A percentile compares a stretch with the other conserved stretches of the same genome.
Conservation (phyloP, 371 early-diverging fungal species). For the Apophysomyces elegans region DNA sequence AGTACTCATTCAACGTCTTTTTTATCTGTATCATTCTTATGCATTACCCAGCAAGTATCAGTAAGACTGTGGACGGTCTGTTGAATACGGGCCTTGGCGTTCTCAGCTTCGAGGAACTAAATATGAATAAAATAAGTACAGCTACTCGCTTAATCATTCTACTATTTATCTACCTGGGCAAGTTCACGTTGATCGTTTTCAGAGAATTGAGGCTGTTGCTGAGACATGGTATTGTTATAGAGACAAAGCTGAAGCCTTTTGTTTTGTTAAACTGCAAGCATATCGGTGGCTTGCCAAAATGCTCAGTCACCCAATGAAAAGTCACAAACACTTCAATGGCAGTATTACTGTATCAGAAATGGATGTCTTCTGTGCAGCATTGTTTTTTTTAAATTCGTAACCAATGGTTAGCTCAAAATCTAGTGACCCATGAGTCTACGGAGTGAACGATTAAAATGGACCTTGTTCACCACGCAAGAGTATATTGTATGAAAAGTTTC, state of each 20-base stretch:
- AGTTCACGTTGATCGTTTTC: conserved; percentile 68
- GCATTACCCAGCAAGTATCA: conserved; percentile 71
- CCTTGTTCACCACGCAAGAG: too few relatives aligned
- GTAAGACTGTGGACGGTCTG: conserved; percentile 73
- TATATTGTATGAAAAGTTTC: too few relatives aligned
- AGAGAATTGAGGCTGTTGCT: conserved; percentile 49
- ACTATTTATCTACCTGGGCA: conserved; percentile 38
- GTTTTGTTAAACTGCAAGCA: not conserved
- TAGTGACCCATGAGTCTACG: too few relatives aligned
- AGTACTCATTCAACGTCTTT: not conserved
- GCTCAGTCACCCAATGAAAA: not conserved
- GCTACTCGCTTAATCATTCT: not conserved
- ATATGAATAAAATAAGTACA: not conserved
- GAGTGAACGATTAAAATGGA: too few relatives aligned
- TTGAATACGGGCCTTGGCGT: conserved; percentile 77
- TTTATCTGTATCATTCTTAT: not conserved
- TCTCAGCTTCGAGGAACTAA: conserved; percentile 71
- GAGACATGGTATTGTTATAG: conserved; percentile 7
- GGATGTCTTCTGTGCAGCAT: too few relatives aligned
- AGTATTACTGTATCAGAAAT: too few relatives aligned
- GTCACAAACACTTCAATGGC: too few relatives aligned
- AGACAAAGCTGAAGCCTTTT: not conserved
- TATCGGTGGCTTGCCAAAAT: not conserved
- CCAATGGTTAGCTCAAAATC: too few relatives aligned
- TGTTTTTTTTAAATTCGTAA: too few relatives aligned